Evolutionary conservation across 1,284 basidiomycete species (phyloP).

Genomic region (Phaffia rhodozyma): DNA sequence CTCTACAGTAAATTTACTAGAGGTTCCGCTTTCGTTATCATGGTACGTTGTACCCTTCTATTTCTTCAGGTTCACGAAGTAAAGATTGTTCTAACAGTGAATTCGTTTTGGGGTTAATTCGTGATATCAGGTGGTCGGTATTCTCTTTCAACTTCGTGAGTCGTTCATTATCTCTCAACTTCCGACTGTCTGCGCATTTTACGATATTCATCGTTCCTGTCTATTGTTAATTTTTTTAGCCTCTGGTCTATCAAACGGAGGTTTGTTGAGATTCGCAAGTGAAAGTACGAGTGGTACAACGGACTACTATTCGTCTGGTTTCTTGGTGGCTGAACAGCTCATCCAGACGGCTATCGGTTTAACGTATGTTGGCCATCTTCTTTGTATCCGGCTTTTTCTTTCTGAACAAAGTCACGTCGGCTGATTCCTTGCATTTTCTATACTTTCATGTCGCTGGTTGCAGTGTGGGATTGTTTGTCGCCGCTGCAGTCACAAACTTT

Average conservation of each 20-base stretch:
- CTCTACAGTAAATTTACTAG: conserved; percentile 66
- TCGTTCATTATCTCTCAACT: too few species aligned
- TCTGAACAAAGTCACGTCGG: neutral
- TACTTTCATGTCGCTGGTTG: conserved; percentile 22
- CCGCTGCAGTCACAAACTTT: conserved; percentile 40
- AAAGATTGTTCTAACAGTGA: too few species aligned
- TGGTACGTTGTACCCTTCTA: conserved; percentile 39
- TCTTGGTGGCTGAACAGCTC: conserved; percentile 38
- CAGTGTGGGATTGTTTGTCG: conserved; percentile 56
- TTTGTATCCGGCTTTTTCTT: conserved; percentile 48
- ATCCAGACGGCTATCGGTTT: conserved; percentile 38
- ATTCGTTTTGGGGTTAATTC: neutral
- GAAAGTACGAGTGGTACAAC: conserved; percentile 40
- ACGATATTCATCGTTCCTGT: too few species aligned
- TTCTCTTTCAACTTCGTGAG: conserved; percentile 64
- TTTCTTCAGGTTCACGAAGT: too few species aligned
- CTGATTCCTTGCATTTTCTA: neutral
- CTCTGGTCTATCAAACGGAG: conserved; percentile 69
- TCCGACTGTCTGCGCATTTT: too few species aligned
- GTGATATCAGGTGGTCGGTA: conserved; percentile 51
- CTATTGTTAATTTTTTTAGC: conserved; percentile 25
- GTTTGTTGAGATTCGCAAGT: conserved; percentile 63
- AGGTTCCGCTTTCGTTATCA: conserved; percentile 64
- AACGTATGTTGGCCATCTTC: conserved; percentile 29
- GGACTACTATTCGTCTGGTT: conserved; percentile 51